Percentiles rank a stretch among this genome's conserved stretches.
Conservation (phyloP, 1,284 basidiomycete genomes). For the Irpex lacteus region DNA sequence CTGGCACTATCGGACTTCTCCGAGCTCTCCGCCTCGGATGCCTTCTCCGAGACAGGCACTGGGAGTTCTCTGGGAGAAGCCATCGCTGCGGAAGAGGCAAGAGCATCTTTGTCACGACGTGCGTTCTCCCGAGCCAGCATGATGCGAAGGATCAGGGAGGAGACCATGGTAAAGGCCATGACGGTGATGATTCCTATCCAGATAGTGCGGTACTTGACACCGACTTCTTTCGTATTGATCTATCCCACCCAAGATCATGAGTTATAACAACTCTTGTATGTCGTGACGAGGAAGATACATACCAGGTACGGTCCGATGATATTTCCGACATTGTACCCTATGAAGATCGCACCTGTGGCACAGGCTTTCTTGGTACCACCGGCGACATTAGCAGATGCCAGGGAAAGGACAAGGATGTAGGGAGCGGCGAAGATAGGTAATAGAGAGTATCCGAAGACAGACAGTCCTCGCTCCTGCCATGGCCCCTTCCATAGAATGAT, state of each 20-base stretch:
- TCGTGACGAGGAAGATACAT: neutral
- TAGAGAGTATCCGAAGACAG: slow-evolving; percentile 13
- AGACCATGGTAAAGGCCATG: slow-evolving; percentile 11
- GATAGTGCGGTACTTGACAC: slow-evolving; percentile 12
- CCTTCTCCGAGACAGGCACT: neutral
- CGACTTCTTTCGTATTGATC: slow-evolving; percentile 11
- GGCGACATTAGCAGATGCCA: slow-evolving; percentile 7
- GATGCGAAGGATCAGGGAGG: slow-evolving; percentile 7
- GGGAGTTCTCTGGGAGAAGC: neutral
- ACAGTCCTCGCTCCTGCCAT: slow-evolving; percentile 11
- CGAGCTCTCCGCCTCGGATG: neutral
- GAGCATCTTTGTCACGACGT: slow-evolving; percentile 4
- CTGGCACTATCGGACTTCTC: neutral
- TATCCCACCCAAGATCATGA: neutral
- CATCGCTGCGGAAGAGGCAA: neutral
- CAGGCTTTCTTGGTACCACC: slow-evolving; percentile 15
- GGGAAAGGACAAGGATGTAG: slow-evolving; percentile 9
- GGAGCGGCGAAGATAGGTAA: slow-evolving; percentile 13
- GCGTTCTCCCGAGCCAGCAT: slow-evolving; percentile 11
- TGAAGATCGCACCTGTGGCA: slow-evolving; percentile 13
- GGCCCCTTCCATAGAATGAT: slow-evolving; percentile 14
- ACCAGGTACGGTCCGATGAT: slow-evolving; percentile 15
- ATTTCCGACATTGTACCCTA: slow-evolving; percentile 16
- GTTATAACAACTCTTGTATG: neutral
- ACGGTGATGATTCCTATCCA: slow-evolving; percentile 12